These are phyloP conservation scores for Botryosphaeria dothidea DNA, from an alignment of 2,329 filamentous ascomycete species.

Conservation along the genomic window DNA sequence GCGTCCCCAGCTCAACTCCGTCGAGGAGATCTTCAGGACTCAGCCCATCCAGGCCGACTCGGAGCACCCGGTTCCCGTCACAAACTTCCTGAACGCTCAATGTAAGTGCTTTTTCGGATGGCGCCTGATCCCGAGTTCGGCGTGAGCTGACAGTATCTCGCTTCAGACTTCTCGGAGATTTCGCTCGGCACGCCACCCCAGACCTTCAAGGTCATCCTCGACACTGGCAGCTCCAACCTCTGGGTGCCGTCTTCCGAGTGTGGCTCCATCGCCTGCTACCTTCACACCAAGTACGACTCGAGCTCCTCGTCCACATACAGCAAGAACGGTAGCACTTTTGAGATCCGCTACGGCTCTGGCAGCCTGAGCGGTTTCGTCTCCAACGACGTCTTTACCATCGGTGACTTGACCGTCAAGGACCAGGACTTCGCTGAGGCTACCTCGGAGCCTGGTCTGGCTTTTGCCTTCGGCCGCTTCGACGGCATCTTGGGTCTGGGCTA, in stretches of 20 bases:
- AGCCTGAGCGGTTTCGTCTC: constrained; percentile 93
- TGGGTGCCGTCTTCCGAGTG: constrained; percentile 95
- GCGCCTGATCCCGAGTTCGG: neutral
- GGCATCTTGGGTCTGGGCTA: constrained; percentile 94
- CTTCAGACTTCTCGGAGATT: constrained; percentile 92
- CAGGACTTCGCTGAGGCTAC: constrained; percentile 98
- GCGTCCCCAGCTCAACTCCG: constrained; percentile 59
- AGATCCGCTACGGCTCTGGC: constrained; percentile 94
- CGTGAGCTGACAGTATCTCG: constrained; percentile 7
- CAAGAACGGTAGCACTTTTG: constrained; percentile 88
- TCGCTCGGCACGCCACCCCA: constrained; percentile 88
- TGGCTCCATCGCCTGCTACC: constrained; percentile 94
- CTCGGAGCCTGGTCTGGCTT: constrained; percentile 91
- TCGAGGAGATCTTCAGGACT: constrained; percentile 78
- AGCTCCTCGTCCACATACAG: constrained; percentile 86
- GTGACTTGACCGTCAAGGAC: constrained; percentile 81
- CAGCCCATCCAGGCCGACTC: constrained; percentile 66
- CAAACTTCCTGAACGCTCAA: constrained; percentile 98
- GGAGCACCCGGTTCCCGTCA: constrained; percentile 80
- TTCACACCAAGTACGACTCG: constrained; percentile 96
- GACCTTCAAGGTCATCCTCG: constrained; percentile 96
- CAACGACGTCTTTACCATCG: constrained; percentile 81
- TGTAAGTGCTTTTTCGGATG: constrained; percentile 62
- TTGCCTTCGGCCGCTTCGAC: constrained; percentile 96
- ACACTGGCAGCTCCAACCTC: constrained; percentile 97